A percentile compares a stretch with the other conserved stretches of the same genome.
Evolutionary conservation across 1,139 yeast species (phyloP).

Genomic region (Taphrina deformans): DNA sequence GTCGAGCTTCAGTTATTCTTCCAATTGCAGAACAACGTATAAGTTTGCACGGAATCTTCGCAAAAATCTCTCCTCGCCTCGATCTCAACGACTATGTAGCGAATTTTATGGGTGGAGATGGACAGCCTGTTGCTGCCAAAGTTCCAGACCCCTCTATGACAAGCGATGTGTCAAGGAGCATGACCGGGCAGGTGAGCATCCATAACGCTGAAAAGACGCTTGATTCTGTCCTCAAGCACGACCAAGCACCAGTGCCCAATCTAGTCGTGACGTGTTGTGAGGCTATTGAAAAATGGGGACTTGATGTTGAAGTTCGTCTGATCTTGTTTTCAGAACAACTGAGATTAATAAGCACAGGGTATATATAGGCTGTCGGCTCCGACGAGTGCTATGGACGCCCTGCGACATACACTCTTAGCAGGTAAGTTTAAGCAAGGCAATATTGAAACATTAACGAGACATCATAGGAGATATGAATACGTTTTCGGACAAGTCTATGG

Average conservation of each 20-base stretch:
- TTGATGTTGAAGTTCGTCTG: conserved; percentile 56
- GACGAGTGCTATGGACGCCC: conserved; percentile 66
- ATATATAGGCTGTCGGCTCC: conserved; percentile 85
- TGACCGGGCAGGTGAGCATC: background rate
- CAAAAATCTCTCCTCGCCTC: conserved; percentile 67
- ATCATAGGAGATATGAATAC: background rate
- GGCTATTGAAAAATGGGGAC: conserved; percentile 78
- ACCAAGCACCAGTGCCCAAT: conserved; percentile 20
- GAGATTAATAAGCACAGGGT: conserved; percentile 52
- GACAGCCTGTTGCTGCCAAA: conserved; percentile 87
- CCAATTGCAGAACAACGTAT: conserved; percentile 42
- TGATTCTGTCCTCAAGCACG: conserved; percentile 15
- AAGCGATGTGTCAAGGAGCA: background rate
- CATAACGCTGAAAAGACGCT: conserved; percentile 41
- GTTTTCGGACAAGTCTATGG: background rate
- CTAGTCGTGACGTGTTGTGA: conserved; percentile 62
- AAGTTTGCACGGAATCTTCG: conserved; percentile 14
- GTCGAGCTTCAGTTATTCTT: conserved; percentile 77
- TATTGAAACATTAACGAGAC: too few relatives aligned
- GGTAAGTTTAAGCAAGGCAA: too few relatives aligned
- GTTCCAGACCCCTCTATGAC: background rate
- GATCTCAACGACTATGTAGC: conserved; percentile 72
- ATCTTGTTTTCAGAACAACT: too few relatives aligned
- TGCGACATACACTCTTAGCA: conserved; percentile 67
- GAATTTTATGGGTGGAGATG: conserved; percentile 70